Base-by-base conservation (phyloP, 257 asterid genomes). In the Ajuga chamaepitys region DNA sequence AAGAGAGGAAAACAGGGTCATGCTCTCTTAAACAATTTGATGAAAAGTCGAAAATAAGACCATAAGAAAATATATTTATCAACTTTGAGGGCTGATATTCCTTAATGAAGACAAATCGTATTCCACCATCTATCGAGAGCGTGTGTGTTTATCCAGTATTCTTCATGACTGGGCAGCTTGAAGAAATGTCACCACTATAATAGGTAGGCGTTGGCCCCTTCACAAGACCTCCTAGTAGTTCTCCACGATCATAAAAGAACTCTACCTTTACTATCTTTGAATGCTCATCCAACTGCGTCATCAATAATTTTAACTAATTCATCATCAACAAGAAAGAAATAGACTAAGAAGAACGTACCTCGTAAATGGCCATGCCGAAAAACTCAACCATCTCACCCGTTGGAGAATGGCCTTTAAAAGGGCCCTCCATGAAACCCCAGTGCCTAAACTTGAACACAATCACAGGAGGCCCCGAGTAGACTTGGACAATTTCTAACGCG, bases 341-440 rank as follows among this genome's bases (percentile, higher is more conserved):
- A 28, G 34, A 28, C 2, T 5, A n/a, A 28, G 34, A 28, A 28
- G 34, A 28, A 28, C 2, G 21, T 68, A 79, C 84, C 84, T 79
- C 76, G 17, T 68, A 75, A 47, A 79, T 54, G 68, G 77, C 42
- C 63, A 79, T 70, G 0, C 84, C 84, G 16, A 54, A 80, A 17
- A 76, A 58, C 67, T 80, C 77, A 3, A 76, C 81, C 77, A 70
- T 67, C 25, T 80, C 75, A 61, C 81, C 81, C 1, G 81, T 80
- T 1, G 85, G 79, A 5, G 74, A 61, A 24, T 76, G 75, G 0
- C 80, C 85, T 46, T 70, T 73, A 46, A 80, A 80, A 62, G 81
- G 77, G 22, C 85, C 85, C 70, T 80, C 85, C 85, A 80, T 80
- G 75, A 69, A 80, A n/a, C 81, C 85, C 85, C 85, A 75, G 63